Evolutionary conservation across 164 flowering plant genomes (phyloP), one percentile per base, ranked within the genome.

Genomic region (Houttuynia cordata): DNA sequence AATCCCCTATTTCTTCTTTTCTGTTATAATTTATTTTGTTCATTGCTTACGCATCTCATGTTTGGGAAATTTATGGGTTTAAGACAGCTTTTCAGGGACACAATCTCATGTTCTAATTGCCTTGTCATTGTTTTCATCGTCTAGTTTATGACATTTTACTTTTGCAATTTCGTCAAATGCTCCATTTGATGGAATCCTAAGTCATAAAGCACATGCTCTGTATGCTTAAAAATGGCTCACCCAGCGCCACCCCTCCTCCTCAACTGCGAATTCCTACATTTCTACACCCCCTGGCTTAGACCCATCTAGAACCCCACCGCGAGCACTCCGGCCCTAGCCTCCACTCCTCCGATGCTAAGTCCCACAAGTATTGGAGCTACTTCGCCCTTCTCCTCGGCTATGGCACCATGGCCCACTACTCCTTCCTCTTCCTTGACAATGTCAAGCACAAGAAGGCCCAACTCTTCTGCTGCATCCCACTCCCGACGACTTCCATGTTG

Each of bases 401-500:
- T 64, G 96, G 82, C 61, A 78, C 75, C 61, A 92, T 85, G 62
- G 90, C 98, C 53, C 90, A 93, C 84, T 90, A 78, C 80, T 93
- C 98, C 49, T 93, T 93, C 81, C 98, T 97, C 4, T 85, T 93
- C 67, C 73, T 94, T 3, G 84, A 76, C 7, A 53, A 77, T 63
- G 94, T 97, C 57, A 87, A 84, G 73, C 94, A 93, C 86, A 90
- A 90, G 73, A 84, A 83, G 60, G 98, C 97, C 52, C 82, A 83
- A 21, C 65, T 84, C 64, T 93, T 93, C 73, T 84, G 91, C 12
- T 93, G 84, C 78, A 95, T 94, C 14, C 91, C 98, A 0, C 66
- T 93, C 98, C 98, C 19, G 92, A 91, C 0, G 97, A 93, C 64
- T 92, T 93, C 66, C 98, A 93, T n/a, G n/a, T n/a, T n/a, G n/a